A percentile compares a stretch with the other conserved stretches of the same genome.
These are phyloP conservation scores for Artemisia annua DNA, from an alignment of 129 eudicot species.

Conservation along the genomic window DNA sequence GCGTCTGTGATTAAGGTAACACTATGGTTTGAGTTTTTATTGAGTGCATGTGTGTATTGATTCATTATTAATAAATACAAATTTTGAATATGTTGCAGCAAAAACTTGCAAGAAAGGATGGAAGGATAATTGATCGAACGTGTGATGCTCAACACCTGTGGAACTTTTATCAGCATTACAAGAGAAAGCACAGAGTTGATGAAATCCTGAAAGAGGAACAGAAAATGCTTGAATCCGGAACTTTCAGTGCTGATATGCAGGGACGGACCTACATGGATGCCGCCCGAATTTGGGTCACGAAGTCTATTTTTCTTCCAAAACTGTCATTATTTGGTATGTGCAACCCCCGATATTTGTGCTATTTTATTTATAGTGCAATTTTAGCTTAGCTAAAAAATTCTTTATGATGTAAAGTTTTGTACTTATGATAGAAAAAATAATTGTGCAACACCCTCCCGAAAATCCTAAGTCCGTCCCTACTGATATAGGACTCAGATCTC, in stretches of 20 bases:
- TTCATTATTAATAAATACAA: background rate
- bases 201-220: slow-evolving; percentile 76
- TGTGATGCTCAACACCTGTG: slow-evolving; percentile 82
- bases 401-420: no score
- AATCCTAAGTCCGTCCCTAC: no score
- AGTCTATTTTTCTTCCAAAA: no score
- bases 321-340: no score
- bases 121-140: slow-evolving; percentile 66
- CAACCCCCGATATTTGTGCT: no score
- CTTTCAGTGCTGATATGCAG: slow-evolving; percentile 63
- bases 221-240: slow-evolving; percentile 85
- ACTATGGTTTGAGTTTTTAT: slow-evolving; percentile 6
- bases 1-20: slow-evolving; percentile 92
- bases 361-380: no score
- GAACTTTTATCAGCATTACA: slow-evolving; percentile 82
- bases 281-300: no score
- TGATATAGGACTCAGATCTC: slow-evolving; percentile 60
- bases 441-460: no score
- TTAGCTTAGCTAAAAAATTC: no score
- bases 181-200: slow-evolving; percentile 76
- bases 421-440: no score
- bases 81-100: slow-evolving; percentile 50
- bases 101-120: slow-evolving; percentile 90
- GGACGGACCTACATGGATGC: no score
- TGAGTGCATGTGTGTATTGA: slow-evolving; percentile 4